Evolutionary conservation across 2,329 filamentous ascomycete species (phyloP).

Genomic region (Grosmannia huntii): DNA sequence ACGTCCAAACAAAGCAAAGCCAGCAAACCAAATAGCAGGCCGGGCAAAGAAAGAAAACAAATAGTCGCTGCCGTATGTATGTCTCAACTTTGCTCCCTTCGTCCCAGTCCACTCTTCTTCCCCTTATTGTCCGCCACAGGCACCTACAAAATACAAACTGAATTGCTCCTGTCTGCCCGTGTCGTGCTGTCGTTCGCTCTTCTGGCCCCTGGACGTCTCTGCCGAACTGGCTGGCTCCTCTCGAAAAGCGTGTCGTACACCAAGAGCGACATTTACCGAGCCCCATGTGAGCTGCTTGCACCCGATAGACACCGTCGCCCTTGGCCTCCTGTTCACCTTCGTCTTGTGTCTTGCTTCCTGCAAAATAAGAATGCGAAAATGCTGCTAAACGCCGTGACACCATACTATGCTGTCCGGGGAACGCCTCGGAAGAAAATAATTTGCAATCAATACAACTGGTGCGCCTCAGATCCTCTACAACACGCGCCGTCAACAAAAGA

Average conservation of each 20-base stretch:
- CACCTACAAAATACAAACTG: conserved; percentile 8
- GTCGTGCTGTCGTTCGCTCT: conserved; percentile 1
- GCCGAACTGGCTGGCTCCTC: background rate
- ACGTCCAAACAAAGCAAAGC: conserved; percentile 15
- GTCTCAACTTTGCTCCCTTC: background rate
- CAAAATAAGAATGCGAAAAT: background rate
- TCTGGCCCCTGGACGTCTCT: background rate
- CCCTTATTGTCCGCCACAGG: background rate
- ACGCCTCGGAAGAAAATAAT: conserved; percentile 6
- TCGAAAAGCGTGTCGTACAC: background rate
- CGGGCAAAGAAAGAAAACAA: conserved; percentile 18
- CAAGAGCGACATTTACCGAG: background rate
- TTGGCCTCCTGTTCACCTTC: background rate
- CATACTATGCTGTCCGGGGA: conserved; percentile 15
- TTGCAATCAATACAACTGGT: background rate
- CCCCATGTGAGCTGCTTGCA: background rate
- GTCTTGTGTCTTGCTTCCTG: background rate
- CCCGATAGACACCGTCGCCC: background rate
- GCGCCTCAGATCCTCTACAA: background rate
- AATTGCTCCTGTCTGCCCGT: conserved; percentile 10
- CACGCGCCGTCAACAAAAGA: background rate
- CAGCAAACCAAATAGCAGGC: conserved; percentile 19
- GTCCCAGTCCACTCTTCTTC: background rate
- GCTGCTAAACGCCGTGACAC: conserved; percentile 15
- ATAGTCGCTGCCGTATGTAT: conserved; percentile 4